These are phyloP conservation scores for Fagopyrum esculentum DNA, from an alignment of 148 eudicot species.

Conservation along the genomic window DNA sequence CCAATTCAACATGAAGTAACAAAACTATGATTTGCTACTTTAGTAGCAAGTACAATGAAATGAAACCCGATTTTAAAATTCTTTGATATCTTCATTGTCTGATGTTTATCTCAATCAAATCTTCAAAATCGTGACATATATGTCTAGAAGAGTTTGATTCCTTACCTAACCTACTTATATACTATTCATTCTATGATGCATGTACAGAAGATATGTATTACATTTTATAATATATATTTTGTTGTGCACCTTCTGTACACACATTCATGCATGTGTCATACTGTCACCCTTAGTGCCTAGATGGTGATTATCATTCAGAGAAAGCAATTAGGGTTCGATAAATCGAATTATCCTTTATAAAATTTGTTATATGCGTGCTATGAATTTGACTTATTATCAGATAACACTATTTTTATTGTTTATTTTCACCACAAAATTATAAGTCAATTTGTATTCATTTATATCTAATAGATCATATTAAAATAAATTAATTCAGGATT, in stretches of 20 bases:
- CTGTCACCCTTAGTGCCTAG: background rate
- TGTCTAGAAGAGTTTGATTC: background rate
- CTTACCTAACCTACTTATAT: background rate
- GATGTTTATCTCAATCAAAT: background rate
- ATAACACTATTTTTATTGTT: too few relatives aligned
- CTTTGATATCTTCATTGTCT: background rate
- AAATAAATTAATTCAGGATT: too few relatives aligned
- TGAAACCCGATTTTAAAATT: background rate
- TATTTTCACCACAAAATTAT: too few relatives aligned
- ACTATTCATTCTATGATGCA: background rate
- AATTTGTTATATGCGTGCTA: too few relatives aligned
- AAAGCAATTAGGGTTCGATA: background rate
- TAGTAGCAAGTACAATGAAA: too few relatives aligned
- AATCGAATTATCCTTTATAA: too few relatives aligned
- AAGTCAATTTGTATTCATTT: too few relatives aligned
- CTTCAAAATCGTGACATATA: background rate
- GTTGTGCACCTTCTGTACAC: background rate
- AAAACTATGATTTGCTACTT: too few relatives aligned
- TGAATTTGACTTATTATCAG: too few relatives aligned
- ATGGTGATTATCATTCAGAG: background rate
- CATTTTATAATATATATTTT: background rate
- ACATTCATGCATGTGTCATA: background rate
- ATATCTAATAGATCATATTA: too few relatives aligned
- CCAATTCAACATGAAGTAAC: too few relatives aligned
- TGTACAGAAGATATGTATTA: background rate